Conservation (phyloP, 495 filamentous ascomycete species). For the Trichoderma orchidacearum region DNA sequence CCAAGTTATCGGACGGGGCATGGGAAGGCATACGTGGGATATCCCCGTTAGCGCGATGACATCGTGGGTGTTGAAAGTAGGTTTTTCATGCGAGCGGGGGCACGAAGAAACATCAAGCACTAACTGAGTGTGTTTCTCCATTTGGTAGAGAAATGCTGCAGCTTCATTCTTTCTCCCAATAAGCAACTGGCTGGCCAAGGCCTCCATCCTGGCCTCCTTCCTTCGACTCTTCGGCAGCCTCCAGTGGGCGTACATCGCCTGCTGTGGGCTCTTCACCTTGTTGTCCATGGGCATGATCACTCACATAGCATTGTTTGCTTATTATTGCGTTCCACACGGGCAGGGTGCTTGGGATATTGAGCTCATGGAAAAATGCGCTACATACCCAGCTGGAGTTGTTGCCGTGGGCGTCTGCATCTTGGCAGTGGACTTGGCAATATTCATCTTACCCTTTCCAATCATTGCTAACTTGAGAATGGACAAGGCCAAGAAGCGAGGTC, state of each 20-base stretch:
- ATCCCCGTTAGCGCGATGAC: not conserved
- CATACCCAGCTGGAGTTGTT: not conserved
- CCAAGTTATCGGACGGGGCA: not conserved
- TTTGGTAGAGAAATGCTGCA: not conserved
- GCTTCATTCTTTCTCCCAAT: not conserved
- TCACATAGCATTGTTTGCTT: not conserved
- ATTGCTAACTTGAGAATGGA: not conserved
- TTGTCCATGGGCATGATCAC: not conserved
- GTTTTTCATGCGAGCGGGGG: too few relatives aligned
- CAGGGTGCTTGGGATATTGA: not conserved
- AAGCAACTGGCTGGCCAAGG: not conserved
- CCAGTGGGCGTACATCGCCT: not conserved
- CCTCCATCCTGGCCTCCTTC: not conserved
- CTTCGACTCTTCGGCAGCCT: not conserved
- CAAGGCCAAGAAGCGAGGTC: not conserved
- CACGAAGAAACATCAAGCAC: not conserved
- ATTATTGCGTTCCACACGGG: not conserved
- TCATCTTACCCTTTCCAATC: not conserved
- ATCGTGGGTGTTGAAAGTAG: conserved; percentile 1
- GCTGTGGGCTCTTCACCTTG: not conserved
- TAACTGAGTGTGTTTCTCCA: not conserved
- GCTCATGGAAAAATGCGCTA: not conserved
- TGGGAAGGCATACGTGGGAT: not conserved
- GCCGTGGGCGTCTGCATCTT: not conserved
- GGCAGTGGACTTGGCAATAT: not conserved